These are phyloP conservation scores for Drosera capensis DNA, from an alignment of 148 eudicot species.

Conservation along the genomic window DNA sequence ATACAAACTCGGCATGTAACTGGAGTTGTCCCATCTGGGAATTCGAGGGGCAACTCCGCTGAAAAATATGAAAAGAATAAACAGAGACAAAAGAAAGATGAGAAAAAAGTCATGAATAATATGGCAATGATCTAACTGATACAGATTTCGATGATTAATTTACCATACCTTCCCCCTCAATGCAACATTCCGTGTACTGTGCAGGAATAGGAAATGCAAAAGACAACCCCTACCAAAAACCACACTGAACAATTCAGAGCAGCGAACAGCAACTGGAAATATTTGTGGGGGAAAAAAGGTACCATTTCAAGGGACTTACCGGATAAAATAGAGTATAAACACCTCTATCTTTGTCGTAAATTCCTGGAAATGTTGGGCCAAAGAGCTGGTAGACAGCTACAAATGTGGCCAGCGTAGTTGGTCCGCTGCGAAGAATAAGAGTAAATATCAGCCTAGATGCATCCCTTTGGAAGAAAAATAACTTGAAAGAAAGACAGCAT, in stretches of 20 bases:
- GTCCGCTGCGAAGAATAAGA: conserved; percentile 46
- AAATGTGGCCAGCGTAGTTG: conserved; percentile 82
- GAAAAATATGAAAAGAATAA: conserved; percentile 3
- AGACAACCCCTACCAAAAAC: conserved; percentile 60
- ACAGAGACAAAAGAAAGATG: background rate
- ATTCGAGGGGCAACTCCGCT: conserved; percentile 88
- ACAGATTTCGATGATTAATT: no score
- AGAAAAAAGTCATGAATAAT: background rate
- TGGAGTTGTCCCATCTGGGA: conserved; percentile 97
- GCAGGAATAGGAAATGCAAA: conserved; percentile 90
- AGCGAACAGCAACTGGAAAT: background rate
- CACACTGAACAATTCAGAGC: conserved; percentile 6
- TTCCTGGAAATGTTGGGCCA: conserved; percentile 96
- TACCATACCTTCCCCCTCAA: conserved; percentile 78
- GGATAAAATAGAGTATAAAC: conserved; percentile 85
- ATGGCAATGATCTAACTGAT: no score
- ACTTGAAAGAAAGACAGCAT: conserved; percentile 6
- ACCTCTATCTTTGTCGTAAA: conserved; percentile 70
- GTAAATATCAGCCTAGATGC: conserved; percentile 1
- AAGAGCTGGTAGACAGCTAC: conserved; percentile 86
- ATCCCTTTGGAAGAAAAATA: background rate
- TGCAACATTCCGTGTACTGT: conserved; percentile 67
- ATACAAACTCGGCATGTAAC: conserved; percentile 88
- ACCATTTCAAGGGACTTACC: conserved; percentile 23
- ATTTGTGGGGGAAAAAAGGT: background rate